A percentile compares a stretch with the other conserved stretches of the same genome.
These are phyloP conservation scores for Microcera coccophila DNA, from an alignment of 2,329 filamentous ascomycete genomes.

Conservation along the genomic window DNA sequence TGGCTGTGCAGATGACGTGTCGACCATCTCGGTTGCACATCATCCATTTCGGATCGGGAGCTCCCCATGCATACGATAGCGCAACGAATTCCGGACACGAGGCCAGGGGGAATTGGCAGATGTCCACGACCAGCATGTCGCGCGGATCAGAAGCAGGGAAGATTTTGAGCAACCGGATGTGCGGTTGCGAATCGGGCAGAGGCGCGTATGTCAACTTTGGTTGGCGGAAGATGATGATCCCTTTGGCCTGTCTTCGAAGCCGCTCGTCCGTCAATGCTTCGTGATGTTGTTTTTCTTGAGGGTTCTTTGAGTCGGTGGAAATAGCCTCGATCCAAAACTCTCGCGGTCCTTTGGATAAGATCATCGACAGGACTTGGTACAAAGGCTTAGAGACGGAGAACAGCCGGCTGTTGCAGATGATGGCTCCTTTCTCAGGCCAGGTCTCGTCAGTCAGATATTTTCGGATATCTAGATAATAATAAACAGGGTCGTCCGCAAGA, in stretches of 20 bases:
- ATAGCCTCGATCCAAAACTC: slow-evolving; percentile 5
- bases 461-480: slow-evolving; percentile 8
- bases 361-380: slow-evolving; percentile 6
- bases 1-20: slow-evolving; percentile 6
- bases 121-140: slow-evolving; percentile 5
- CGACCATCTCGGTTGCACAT: slow-evolving; percentile 8
- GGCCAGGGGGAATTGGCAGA: slow-evolving; percentile 7
- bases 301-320: slow-evolving; percentile 1
- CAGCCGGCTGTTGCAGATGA: slow-evolving; percentile 11
- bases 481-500: slow-evolving; percentile 5
- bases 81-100: slow-evolving; percentile 8
- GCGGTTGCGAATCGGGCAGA: slow-evolving; percentile 2
- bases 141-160: background rate
- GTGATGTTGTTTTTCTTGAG: slow-evolving; percentile 1
- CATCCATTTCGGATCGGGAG: slow-evolving; percentile 5
- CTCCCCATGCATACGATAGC: slow-evolving; percentile 7
- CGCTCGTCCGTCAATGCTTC: slow-evolving; percentile 2
- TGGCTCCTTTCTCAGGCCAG: slow-evolving; percentile 8
- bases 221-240: slow-evolving; percentile 8
- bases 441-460: slow-evolving; percentile 3
- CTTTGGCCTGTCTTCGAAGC: slow-evolving; percentile 4
- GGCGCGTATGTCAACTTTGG: slow-evolving; percentile 7
- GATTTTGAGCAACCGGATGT: slow-evolving; percentile 8
- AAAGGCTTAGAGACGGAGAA: slow-evolving; percentile 6
- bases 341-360: slow-evolving; percentile 6